Base-by-base conservation (phyloP, 768 basidiomycete species). In the Cubamyces lactineus region DNA sequence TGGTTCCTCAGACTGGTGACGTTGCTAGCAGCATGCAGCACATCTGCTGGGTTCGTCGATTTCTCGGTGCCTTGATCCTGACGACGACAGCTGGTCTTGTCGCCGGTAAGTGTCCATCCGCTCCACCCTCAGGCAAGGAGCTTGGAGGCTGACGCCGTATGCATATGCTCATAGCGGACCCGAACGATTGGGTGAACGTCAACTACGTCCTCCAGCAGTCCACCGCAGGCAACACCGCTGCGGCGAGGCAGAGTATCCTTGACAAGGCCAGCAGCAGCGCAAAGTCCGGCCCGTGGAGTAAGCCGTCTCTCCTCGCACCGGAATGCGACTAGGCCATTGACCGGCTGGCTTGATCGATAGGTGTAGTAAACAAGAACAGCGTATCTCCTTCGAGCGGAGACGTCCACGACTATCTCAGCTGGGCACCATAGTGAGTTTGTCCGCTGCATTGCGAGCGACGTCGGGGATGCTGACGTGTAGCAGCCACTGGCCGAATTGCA, bases 401-500 rank as follows among this genome's bases (percentile, higher is more conserved):
- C 61, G 45, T 69, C 8, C 78, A 75, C 40, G 84, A 85, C 68
- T 85, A 85, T 66, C 68, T 85, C 57, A 84, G 82, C 62, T 85
- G 80, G 79, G 84, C 83, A 17, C 84, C 84, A 3, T 85, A 86
- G 84, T 85, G 67, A 70, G 77, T 72, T 7, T 28, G 34, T 39
- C 28, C 48, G 12, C 23, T 26, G 17, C 23, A 51, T 17, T 28
- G 9, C 7, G 15, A n/a, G 56, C 26, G 21, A 23, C 43, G 34
- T 3, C 6, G 15, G 5, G 5, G 34, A n/a, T 38, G 41, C 50
- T 58, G 8, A 56, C 42, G 63, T 46, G 23, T 19, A 46, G 0
- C 47, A 84, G 82, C 62, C 82, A 83, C 67, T 85, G 83, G 83
- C 82, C 83, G 1, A 53, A 82, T 50, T 85, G 83, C 66, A 77